Base-by-base conservation (phyloP, 78 protist genomes). In the Dictyostelium firmibasis region DNA sequence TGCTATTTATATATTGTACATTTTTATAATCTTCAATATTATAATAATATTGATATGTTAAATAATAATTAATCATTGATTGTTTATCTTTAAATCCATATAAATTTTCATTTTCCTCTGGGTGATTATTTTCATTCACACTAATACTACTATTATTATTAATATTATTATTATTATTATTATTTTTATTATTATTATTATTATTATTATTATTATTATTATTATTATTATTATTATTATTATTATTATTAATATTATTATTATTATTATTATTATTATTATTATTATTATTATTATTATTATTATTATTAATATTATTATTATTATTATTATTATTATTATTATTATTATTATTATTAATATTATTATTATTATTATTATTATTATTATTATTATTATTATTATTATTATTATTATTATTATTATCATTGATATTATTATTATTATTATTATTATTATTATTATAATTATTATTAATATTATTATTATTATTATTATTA, bases 191-290 rank as follows among this genome's bases (percentile, higher is more conserved):
- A 64, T 64, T 64, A 64, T 64, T 64, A 64, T 64, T 64, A 64
- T 64, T 64, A 64, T 64, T 64, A 64, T 64, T 64, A 64, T 64
- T 62, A n/a, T 62, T 62, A 62, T n/a, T 62, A 62, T 62, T 62
- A 62, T 7, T 62, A 18, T 18, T 62, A n/a, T 62, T n/a, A 62
- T n/a, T 62, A n/a, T 62, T n/a, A n/a, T 62, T 62, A n/a, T 18
- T 62, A n/a, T 64, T 64, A 64, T 64, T 64, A 25, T 64, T 27
- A 25, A n/a, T n/a, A 64, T 64, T 64, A 25, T 64, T 27, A 25
- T 64, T n/a, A n/a, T 64, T n/a, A n/a, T 62, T 64, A 9, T 64
- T 64, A 25, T 25, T 62, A 5, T n/a, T 62, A n/a, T 62, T 62
- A n/a, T 62, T 62, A 14, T 1, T 20, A 23, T 60, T n/a, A 20